Evolutionary conservation across 768 basidiomycete genomes (phyloP).

Genomic region (Baorangia bicolor): DNA sequence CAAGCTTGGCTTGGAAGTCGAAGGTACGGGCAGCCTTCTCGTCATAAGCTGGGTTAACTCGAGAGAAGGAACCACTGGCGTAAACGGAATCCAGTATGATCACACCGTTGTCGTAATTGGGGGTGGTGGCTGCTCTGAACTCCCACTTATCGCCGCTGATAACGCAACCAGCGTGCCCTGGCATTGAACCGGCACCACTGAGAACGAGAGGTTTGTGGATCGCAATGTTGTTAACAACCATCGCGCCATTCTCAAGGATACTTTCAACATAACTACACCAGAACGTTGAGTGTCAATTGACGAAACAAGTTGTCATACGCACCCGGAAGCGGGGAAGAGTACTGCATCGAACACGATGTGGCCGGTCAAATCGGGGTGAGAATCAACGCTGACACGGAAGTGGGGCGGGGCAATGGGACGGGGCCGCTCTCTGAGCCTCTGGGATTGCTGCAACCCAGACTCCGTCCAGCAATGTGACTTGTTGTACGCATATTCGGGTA

Average conservation of each 20-base stretch:
- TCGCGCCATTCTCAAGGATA: slow-evolving; percentile 35
- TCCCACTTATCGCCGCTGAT: slow-evolving; percentile 31
- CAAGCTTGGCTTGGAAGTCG: slow-evolving; percentile 23
- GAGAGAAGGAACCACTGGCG: slow-evolving; percentile 29
- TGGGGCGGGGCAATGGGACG: slow-evolving; percentile 38
- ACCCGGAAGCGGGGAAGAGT: slow-evolving; percentile 49
- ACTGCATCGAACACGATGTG: slow-evolving; percentile 46
- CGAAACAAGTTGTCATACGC: slow-evolving; percentile 19
- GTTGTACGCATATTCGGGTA: slow-evolving; percentile 33
- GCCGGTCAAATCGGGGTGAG: slow-evolving; percentile 39
- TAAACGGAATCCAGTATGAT: slow-evolving; percentile 32
- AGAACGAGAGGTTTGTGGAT: slow-evolving; percentile 33
- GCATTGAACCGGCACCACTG: slow-evolving; percentile 10
- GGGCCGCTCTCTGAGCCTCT: slow-evolving; percentile 25
- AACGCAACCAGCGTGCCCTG: slow-evolving; percentile 26
- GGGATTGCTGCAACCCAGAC: slow-evolving; percentile 24
- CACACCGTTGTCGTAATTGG: slow-evolving; percentile 21
- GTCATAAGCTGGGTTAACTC: slow-evolving; percentile 27
- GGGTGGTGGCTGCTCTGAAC: slow-evolving; percentile 28
- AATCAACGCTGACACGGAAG: slow-evolving; percentile 35
- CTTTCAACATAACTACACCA: slow-evolving; percentile 25
- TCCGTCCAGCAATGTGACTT: slow-evolving; percentile 29
- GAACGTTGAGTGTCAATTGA: neutral
- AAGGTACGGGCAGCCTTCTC: slow-evolving; percentile 21
- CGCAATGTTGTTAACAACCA: slow-evolving; percentile 25